These are phyloP conservation scores for Calonectria hawksworthii DNA, from an alignment of 2,329 filamentous ascomycete species.

Conservation along the genomic window DNA sequence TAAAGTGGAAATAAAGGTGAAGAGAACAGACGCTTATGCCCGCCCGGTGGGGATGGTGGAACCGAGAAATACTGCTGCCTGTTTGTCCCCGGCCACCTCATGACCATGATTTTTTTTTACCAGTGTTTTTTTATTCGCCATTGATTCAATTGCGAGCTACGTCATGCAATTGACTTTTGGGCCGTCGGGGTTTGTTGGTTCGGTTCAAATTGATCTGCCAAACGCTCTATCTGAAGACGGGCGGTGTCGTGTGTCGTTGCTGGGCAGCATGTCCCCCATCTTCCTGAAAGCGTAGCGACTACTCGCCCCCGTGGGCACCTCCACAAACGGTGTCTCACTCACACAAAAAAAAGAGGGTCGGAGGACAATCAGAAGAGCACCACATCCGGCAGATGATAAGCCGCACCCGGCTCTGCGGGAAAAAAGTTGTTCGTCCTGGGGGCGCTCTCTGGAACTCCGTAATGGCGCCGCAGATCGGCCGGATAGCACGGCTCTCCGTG, in stretches of 20 bases:
- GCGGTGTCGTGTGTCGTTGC: not conserved
- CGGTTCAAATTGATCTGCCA: not conserved
- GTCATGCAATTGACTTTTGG: slow-evolving; percentile 8
- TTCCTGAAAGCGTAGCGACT: not conserved
- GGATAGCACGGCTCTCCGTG: slow-evolving; percentile 29
- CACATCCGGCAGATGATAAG: not conserved
- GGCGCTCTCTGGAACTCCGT: slow-evolving; percentile 14
- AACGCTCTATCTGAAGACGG: slow-evolving; percentile 1
- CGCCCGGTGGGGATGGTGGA: slow-evolving; percentile 23
- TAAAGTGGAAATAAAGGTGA: slow-evolving; percentile 27
- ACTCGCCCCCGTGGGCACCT: not conserved
- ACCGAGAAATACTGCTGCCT: slow-evolving; percentile 30
- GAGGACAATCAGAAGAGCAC: not conserved
- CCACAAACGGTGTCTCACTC: slow-evolving; percentile 13
- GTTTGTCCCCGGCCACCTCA: slow-evolving; percentile 7
- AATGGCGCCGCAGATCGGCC: slow-evolving; percentile 31
- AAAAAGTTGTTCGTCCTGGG: not conserved
- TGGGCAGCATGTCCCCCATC: not conserved
- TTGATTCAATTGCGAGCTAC: not conserved
- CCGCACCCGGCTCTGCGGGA: slow-evolving; percentile 2
- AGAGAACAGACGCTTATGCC: slow-evolving; percentile 22
- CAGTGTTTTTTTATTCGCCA: not conserved
- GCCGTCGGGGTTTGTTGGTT: not conserved
- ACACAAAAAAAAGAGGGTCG: not conserved
- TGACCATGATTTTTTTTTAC: not conserved